These are phyloP conservation scores for Heteromeles arbutifolia DNA, from an alignment of 306 rosid species.

Conservation along the genomic window DNA sequence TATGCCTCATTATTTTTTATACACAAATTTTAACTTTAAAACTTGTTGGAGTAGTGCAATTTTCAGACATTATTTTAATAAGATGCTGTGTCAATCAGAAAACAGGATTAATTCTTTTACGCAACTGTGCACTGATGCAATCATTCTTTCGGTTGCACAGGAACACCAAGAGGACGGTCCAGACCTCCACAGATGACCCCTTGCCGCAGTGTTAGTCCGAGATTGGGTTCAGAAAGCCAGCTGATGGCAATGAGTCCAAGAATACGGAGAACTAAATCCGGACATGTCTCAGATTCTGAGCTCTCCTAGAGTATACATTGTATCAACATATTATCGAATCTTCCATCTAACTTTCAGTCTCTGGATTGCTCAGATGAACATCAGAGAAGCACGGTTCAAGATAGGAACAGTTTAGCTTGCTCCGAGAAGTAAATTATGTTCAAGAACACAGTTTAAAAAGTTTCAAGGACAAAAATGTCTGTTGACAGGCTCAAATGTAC, in stretches of 20 bases:
- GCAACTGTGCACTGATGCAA: neutral
- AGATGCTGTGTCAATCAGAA: neutral
- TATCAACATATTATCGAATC: conserved; percentile 6
- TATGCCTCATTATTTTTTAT: neutral
- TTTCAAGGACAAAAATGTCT: conserved; percentile 5
- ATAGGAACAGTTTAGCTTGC: conserved; percentile 26
- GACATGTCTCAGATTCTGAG: conserved; percentile 89
- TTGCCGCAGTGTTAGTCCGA: conserved; percentile 26
- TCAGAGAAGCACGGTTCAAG: conserved; percentile 9
- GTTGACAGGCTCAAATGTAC: conserved; percentile 1
- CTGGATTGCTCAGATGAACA: conserved; percentile 17
- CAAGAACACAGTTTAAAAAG: conserved; percentile 4
- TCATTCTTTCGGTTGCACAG: conserved; percentile 34
- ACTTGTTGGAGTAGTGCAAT: neutral
- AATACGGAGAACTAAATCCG: conserved; percentile 50
- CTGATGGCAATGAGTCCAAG: conserved; percentile 44
- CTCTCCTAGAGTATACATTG: conserved; percentile 37
- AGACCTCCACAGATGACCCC: conserved; percentile 68
- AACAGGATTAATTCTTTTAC: neutral
- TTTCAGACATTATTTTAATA: neutral
- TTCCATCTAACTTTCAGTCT: conserved; percentile 10
- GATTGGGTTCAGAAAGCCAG: conserved; percentile 36
- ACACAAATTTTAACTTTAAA: neutral
- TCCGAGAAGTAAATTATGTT: conserved; percentile 6
- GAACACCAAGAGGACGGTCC: conserved; percentile 44